Evolutionary conservation across 176 grass and related monocot species (phyloP).

Genomic region (Melocanna baccifera): DNA sequence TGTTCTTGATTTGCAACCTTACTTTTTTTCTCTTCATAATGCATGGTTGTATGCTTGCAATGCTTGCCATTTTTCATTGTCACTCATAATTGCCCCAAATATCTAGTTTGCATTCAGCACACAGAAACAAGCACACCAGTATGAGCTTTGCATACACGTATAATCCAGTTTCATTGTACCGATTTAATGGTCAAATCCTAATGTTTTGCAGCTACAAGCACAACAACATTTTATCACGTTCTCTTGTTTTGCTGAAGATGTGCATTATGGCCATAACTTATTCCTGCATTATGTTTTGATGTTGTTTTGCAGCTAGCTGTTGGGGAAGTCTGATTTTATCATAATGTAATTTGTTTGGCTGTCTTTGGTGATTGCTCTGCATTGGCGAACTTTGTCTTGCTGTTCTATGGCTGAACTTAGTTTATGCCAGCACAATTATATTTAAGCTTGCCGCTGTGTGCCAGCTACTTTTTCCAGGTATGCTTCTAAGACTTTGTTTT

Average conservation of each 20-base stretch:
- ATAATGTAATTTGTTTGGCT: not conserved
- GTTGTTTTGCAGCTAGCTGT: constrained; percentile 45
- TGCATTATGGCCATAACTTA: not conserved
- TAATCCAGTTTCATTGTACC: not conserved
- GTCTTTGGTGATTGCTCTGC: not conserved
- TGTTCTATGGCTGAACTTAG: not conserved
- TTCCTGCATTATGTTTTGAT: not conserved
- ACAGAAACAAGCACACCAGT: not conserved
- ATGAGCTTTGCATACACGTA: not conserved
- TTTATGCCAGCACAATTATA: not conserved
- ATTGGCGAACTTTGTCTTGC: constrained; percentile 13
- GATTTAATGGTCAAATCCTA: not conserved
- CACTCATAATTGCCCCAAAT: not conserved
- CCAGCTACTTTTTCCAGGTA: constrained; percentile 29
- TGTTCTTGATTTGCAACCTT: not conserved
- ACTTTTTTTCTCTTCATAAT: not conserved
- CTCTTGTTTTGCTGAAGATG: constrained; percentile 9
- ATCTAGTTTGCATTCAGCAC: not conserved
- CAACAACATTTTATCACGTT: not conserved
- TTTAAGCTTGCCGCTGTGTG: not conserved
- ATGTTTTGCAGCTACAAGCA: not conserved
- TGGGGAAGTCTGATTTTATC: constrained; percentile 45
- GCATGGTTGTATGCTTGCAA: not conserved
- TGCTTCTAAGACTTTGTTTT: not conserved
- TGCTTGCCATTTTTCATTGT: not conserved